phyloP scores from a whole-genome alignment of 768 basidiomycete genomes.

The Leccinum uliginosum region DNA sequence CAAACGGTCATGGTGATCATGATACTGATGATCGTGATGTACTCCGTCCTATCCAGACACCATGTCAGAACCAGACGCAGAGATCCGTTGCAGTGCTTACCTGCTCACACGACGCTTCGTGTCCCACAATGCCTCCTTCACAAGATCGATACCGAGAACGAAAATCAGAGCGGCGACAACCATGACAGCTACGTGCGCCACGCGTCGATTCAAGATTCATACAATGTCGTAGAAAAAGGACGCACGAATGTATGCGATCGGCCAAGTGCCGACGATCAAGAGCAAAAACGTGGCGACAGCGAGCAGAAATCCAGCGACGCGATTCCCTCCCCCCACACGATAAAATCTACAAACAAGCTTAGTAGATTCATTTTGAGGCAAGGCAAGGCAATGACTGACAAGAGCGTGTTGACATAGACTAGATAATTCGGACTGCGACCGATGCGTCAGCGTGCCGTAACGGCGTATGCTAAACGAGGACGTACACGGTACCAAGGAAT shows the following conservation, averaged over 20 bases:
- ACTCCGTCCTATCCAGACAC: slow-evolving; percentile 52
- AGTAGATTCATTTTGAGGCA: background rate
- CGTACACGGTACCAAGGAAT: slow-evolving; percentile 73
- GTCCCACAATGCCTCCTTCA: slow-evolving; percentile 97
- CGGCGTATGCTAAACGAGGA: slow-evolving; percentile 5
- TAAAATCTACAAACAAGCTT: slow-evolving; percentile 57
- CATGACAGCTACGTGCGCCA: slow-evolving; percentile 62
- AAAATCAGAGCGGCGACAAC: slow-evolving; percentile 91
- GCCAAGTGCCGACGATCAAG: slow-evolving; percentile 78
- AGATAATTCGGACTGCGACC: slow-evolving; percentile 70
- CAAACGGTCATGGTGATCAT: slow-evolving; percentile 90
- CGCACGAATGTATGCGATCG: slow-evolving; percentile 90
- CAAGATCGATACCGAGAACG: slow-evolving; percentile 89
- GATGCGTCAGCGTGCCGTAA: slow-evolving; percentile 4
- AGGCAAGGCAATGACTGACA: slow-evolving; percentile 41
- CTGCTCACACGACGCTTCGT: slow-evolving; percentile 82
- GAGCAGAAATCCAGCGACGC: slow-evolving; percentile 82
- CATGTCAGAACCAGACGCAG: slow-evolving; percentile 2
- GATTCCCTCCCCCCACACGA: slow-evolving; percentile 84
- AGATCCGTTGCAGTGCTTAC: slow-evolving; percentile 35
- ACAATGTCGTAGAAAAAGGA: slow-evolving; percentile 7
- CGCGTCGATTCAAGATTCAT: background rate
- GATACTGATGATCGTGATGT: slow-evolving; percentile 79
- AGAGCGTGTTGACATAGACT: slow-evolving; percentile 80
- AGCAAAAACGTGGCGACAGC: slow-evolving; percentile 68